Percentiles rank a stretch among this genome's conserved stretches.
These are phyloP conservation scores for Colletotrichum neosansevieriae DNA, from an alignment of 2,329 filamentous ascomycete species.

Conservation along the genomic window DNA sequence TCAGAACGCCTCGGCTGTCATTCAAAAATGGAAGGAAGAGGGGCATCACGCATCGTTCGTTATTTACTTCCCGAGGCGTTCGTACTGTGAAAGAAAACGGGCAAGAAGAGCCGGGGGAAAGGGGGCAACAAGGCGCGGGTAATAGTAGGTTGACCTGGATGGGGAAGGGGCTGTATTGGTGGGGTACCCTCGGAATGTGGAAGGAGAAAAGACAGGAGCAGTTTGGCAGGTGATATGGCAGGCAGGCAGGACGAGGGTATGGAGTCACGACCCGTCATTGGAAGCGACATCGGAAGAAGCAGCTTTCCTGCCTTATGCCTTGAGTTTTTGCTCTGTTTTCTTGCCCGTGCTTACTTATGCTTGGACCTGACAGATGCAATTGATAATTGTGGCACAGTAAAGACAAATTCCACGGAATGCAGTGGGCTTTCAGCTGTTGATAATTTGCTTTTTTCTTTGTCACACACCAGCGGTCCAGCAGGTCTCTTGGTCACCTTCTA, in stretches of 20 bases:
- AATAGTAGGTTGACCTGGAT: background rate
- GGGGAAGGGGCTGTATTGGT: conserved; percentile 4
- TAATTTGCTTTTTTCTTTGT: background rate
- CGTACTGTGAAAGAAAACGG: background rate
- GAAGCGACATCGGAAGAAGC: conserved; percentile 18
- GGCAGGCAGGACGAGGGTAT: too few relatives aligned
- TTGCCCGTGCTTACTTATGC: background rate
- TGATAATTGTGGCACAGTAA: conserved; percentile 34
- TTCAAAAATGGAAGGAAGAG: conserved; percentile 2
- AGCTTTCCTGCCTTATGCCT: background rate
- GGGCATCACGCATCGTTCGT: too few relatives aligned
- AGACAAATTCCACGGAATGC: conserved; percentile 9
- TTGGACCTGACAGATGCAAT: conserved; percentile 8
- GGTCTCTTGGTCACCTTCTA: conserved; percentile 16
- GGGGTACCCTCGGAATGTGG: conserved; percentile 20
- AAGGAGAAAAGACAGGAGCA: conserved; percentile 33
- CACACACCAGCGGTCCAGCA: too few relatives aligned
- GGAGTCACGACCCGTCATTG: too few relatives aligned
- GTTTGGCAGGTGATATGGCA: conserved; percentile 1
- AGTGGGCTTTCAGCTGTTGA: background rate
- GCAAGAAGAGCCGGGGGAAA: conserved; percentile 36
- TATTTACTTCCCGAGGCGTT: background rate
- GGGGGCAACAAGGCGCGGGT: conserved; percentile 3
- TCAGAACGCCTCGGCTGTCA: conserved; percentile 9
- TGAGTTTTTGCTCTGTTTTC: background rate